Evolutionary conservation across 345 rosid species (phyloP).

Genomic region (Mangifera indica): DNA sequence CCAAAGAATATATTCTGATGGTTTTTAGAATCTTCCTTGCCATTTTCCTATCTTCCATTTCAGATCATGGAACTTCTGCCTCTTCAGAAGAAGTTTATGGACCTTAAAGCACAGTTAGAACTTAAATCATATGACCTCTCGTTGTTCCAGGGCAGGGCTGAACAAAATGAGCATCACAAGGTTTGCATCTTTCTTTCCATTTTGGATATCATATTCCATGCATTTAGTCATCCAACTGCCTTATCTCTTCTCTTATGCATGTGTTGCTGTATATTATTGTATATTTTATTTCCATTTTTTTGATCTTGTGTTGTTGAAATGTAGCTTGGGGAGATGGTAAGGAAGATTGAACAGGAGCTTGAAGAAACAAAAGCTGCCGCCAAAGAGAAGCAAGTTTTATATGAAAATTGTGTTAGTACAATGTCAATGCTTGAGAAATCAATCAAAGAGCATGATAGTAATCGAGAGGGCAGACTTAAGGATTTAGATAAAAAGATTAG

Average conservation of each 20-base stretch:
- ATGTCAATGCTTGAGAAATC: conserved; percentile 71
- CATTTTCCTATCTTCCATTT: no score
- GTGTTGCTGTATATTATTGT: conserved; percentile 1
- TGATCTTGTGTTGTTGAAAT: conserved; percentile 8
- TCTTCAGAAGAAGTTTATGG: conserved; percentile 62
- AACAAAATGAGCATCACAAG: conserved; percentile 98
- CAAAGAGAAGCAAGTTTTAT: conserved; percentile 64
- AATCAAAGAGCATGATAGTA: conserved; percentile 73
- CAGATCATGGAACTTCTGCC: conserved; percentile 83
- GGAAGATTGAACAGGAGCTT: conserved; percentile 79
- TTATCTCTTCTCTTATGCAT: conserved; percentile 7
- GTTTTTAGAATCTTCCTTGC: neutral
- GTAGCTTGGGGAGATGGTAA: conserved; percentile 82
- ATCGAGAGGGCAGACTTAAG: conserved; percentile 78
- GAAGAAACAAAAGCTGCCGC: conserved; percentile 59
- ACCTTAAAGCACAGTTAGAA: conserved; percentile 74
- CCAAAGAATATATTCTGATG: neutral
- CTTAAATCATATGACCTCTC: conserved; percentile 85
- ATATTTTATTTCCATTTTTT: conserved; percentile 8
- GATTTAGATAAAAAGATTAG: conserved; percentile 72
- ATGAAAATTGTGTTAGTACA: conserved; percentile 46
- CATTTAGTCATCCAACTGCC: conserved; percentile 8
- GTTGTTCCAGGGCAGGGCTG: conserved; percentile 81
- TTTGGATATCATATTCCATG: conserved; percentile 5
- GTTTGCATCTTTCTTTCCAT: conserved; percentile 38